These are phyloP conservation scores for Pythium utonaiense DNA, from an alignment of 352 stramenopile genomes.

Conservation along the genomic window DNA sequence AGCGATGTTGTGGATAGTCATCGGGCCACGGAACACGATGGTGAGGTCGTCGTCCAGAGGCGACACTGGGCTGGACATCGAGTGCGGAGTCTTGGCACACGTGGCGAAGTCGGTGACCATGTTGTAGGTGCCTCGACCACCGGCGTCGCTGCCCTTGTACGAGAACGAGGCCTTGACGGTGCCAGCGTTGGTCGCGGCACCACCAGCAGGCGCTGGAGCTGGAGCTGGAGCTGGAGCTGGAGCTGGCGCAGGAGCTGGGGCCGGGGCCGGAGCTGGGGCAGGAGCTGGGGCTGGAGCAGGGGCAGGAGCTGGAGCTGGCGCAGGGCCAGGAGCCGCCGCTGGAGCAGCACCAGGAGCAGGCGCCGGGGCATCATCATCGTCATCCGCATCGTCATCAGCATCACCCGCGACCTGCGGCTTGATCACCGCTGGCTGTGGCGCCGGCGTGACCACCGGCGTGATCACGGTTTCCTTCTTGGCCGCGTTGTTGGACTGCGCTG, in stretches of 20 bases:
- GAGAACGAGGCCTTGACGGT: conserved; percentile 40
- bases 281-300: background rate
- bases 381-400: background rate
- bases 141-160: conserved; percentile 52
- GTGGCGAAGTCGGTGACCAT: conserved; percentile 65
- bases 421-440: background rate
- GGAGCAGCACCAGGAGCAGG: background rate
- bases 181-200: conserved; percentile 32
- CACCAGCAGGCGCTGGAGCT: conserved; percentile 18
- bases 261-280: background rate
- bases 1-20: conserved; percentile 69
- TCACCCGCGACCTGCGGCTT: background rate
- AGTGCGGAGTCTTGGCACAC: conserved; percentile 47
- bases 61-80: conserved; percentile 40
- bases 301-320: background rate
- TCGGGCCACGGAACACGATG: conserved; percentile 57
- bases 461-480: background rate
- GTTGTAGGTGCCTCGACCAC: conserved; percentile 53
- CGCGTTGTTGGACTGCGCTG: background rate
- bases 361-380: background rate
- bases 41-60: conserved; percentile 66
- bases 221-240: background rate
- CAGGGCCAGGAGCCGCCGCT: no score
- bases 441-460: background rate
- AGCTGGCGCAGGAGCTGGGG: background rate